Evolutionary conservation across 768 basidiomycete genomes (phyloP).

Genomic region (Boletus subcaerulescens): DNA sequence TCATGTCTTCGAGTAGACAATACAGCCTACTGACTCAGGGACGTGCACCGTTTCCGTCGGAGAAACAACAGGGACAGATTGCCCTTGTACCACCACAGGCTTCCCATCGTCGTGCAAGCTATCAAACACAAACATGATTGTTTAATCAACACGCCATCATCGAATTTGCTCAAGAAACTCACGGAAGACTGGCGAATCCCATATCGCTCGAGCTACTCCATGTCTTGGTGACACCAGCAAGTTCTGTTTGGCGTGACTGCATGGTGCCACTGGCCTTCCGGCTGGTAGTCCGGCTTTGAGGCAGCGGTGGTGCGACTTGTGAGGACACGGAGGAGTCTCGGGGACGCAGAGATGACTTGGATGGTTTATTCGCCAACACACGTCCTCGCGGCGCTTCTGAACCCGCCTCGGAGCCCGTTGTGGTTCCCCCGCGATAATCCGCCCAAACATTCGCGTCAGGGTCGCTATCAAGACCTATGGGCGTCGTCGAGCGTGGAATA

Average conservation of each 20-base stretch:
- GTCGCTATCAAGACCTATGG: constrained; percentile 19
- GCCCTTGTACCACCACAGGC: constrained; percentile 3
- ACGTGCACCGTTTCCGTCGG: constrained; percentile 30
- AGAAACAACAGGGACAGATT: constrained; percentile 16
- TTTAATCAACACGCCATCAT: not conserved
- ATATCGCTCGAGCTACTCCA: constrained; percentile 28
- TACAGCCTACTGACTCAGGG: constrained; percentile 24
- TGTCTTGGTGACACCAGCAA: constrained; percentile 32
- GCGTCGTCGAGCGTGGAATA: constrained; percentile 27
- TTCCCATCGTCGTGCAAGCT: constrained; percentile 27
- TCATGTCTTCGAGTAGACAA: not conserved
- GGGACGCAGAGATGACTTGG: constrained; percentile 25
- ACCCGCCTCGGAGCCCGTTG: constrained; percentile 16
- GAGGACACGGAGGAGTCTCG: constrained; percentile 28
- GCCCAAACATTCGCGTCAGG: constrained; percentile 29
- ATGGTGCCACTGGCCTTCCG: constrained; percentile 25
- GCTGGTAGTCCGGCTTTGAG: constrained; percentile 24
- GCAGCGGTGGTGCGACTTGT: constrained; percentile 12
- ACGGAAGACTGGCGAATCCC: constrained; percentile 20
- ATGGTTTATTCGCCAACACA: constrained; percentile 13
- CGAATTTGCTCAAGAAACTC: constrained; percentile 4
- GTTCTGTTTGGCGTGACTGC: constrained; percentile 27
- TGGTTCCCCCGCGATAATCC: constrained; percentile 10
- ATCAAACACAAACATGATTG: not conserved
- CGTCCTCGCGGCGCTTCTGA: constrained; percentile 23